Evolutionary conservation across 2,329 filamentous ascomycete species (phyloP), one percentile per base, ranked within the genome.

Genomic region (Xenoacremonium recifei): DNA sequence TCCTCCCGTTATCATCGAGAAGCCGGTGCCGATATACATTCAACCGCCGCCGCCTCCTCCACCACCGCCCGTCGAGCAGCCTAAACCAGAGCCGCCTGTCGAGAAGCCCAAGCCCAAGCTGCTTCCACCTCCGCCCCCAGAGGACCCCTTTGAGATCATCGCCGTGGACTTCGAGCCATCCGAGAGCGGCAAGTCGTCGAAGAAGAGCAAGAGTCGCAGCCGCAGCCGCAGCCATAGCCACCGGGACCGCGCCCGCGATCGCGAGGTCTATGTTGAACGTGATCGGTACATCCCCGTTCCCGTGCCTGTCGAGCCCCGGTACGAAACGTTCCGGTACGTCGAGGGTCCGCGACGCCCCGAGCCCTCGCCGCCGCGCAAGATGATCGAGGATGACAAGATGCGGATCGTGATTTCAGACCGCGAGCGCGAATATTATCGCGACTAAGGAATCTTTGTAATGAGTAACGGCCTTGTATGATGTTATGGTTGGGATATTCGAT

Each of bases 271-370:
- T 54, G 69, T 79, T 46, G 75, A 79, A 61, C 68, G 75, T 19
- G 76, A 80, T 55, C 65, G 67, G 38, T 51, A 73, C 35, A 65
- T 73, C 3, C 71, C 68, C 15, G 65, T 71, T 5, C 64, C 62
- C 37, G 58, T 59, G 17, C 61, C 57, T 38, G 53, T 52, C 20
- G 66, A 65, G 51, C 64, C 64, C 25, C 53, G 60, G 45, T 71
- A 70, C 47, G 75, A 76, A 27, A 73, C 73, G 21, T 79, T 66
- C 53, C 72, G 76, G 6, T 78, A 79, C 50, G 67, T 79, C 36
- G 73, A 79, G 44, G 73, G 70, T 1, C 69, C 73, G 19, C 63
- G 70, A 37, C 61, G 68, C 17, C 51, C 68, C 47, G 61, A 63
- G 31, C 51, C 55, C 9, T 48, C 57, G 44, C 55, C 58, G 29